phyloP scores from a whole-genome alignment of 192 early-diverging fungal genomes.

The Gorgonomyces haynaldii region DNA sequence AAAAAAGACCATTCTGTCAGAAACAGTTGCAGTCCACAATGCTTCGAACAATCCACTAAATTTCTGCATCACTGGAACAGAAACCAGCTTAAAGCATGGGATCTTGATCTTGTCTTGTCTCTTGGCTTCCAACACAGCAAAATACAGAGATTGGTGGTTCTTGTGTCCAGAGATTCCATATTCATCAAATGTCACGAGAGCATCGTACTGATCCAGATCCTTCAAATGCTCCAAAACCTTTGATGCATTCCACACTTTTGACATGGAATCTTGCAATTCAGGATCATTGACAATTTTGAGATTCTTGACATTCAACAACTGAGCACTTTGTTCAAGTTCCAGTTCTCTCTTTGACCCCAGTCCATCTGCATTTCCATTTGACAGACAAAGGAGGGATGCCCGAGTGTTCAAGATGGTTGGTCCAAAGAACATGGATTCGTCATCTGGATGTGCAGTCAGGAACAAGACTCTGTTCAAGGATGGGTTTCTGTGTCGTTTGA shows the following conservation, averaged over 20 bases:
- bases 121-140: conserved; percentile 49
- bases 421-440: conserved; percentile 97
- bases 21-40: conserved; percentile 14
- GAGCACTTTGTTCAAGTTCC: conserved; percentile 52
- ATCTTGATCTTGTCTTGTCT: conserved; percentile 31
- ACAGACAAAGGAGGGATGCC: conserved; percentile 68
- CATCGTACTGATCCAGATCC: conserved; percentile 12
- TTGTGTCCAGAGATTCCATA: conserved; percentile 80
- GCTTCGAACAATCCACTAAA: conserved; percentile 29
- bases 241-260: conserved; percentile 25
- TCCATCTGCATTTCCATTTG: conserved; percentile 66
- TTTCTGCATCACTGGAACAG: conserved; percentile 28
- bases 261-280: conserved; percentile 36
- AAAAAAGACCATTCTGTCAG: conserved; percentile 38
- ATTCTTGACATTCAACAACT: conserved; percentile 42
- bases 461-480: too few relatives aligned
- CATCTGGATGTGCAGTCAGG: conserved; percentile 87
- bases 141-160: conserved; percentile 75
- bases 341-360: conserved; percentile 45
- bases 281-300: conserved; percentile 12
- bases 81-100: conserved; percentile 30
- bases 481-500: too few relatives aligned
- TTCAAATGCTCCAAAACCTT: conserved; percentile 12
- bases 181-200: conserved; percentile 66
- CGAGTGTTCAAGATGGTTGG: conserved; percentile 46